Evolutionary conservation across 2,329 filamentous ascomycete genomes (phyloP), one percentile per base, ranked within the genome.

Genomic region (Hypoxylon sp.): DNA sequence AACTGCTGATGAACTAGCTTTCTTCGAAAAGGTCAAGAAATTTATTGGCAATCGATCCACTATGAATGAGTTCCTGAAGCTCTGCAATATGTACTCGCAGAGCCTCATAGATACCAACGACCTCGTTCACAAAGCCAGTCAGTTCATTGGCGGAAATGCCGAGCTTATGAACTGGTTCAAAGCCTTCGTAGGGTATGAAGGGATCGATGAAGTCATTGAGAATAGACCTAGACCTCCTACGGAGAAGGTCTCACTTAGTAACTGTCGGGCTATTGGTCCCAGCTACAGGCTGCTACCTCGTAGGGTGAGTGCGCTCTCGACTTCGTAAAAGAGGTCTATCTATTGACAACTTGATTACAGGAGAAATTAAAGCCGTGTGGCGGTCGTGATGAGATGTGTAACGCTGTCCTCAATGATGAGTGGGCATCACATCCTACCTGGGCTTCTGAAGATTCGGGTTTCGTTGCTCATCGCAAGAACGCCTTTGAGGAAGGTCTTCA

Each of bases 341-440:
- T 30, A 43, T 53, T 60, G 6, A 63, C 32, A 30, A 14, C 39
- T 11, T 25, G 1, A 12, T 32, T 29, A 23, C 34, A 87, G 82
- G 96, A 98, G 78, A 91, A 94, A 9, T 89, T 96, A 64, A 96
- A 97, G 81, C 88, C 91, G 0, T 99, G 96, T 81, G 96, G 93
- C 75, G 96, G 96, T 9, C 91, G 96, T 47, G 96, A 99, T 75
- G 94, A 97, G 78, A 90, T 99, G 71, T 99, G 96, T 81, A 91
- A 93, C 71, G 90, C 91, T 23, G 95, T 99, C 0, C 84, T 99
- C 58, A 99, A 99, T 71, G 96, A 99, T 73, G 93, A 97, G 71
- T 99, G 96, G 96, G 96, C 96, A 1, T 98, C 95, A 25, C 96
- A 99, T 80, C 96, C 96, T 2, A 99, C 96, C 0, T 99, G 96